Conservation (phyloP, 768 basidiomycete species). For the Termitomyces sp. region DNA sequence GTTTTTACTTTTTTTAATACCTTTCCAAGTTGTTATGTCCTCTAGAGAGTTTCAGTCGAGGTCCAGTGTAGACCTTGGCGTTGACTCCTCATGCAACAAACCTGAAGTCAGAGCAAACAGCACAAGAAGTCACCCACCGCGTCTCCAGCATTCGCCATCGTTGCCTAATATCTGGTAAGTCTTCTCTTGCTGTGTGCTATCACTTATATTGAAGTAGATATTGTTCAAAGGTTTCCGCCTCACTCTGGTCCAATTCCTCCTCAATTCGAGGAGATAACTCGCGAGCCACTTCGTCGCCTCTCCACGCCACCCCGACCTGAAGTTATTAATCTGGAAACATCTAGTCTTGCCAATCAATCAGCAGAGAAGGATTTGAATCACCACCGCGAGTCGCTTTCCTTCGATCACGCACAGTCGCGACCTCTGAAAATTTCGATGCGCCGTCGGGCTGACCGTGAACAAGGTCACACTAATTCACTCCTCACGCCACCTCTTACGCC, state of each 20-base stretch:
- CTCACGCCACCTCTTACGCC: conserved; percentile 71
- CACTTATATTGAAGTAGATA: not conserved
- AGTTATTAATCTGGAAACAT: not conserved
- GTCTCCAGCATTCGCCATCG: conserved; percentile 61
- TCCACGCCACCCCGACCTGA: conserved; percentile 25
- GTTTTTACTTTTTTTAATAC: conserved; percentile 5
- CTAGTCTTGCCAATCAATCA: not conserved
- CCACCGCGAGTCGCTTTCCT: conserved; percentile 14
- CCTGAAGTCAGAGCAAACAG: conserved; percentile 10
- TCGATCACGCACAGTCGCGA: conserved; percentile 15
- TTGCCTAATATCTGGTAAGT: conserved; percentile 65
- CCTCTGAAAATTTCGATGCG: conserved; percentile 25
- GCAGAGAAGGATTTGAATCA: conserved; percentile 1
- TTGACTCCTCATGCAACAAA: conserved; percentile 19
- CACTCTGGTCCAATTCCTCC: conserved; percentile 38
- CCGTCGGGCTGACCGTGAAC: conserved; percentile 29
- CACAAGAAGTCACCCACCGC: conserved; percentile 32
- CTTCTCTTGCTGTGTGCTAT: not conserved
- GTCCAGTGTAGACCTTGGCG: conserved; percentile 22
- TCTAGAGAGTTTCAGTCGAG: conserved; percentile 16
- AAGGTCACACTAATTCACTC: conserved; percentile 29
- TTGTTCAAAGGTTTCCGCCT: conserved; percentile 37
- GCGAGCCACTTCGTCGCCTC: conserved; percentile 24
- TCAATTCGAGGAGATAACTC: conserved; percentile 23
- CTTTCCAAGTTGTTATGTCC: conserved; percentile 23